Conservation (phyloP, 2,329 filamentous ascomycete species). For the Stagonosporopsis chrysanthemi region DNA sequence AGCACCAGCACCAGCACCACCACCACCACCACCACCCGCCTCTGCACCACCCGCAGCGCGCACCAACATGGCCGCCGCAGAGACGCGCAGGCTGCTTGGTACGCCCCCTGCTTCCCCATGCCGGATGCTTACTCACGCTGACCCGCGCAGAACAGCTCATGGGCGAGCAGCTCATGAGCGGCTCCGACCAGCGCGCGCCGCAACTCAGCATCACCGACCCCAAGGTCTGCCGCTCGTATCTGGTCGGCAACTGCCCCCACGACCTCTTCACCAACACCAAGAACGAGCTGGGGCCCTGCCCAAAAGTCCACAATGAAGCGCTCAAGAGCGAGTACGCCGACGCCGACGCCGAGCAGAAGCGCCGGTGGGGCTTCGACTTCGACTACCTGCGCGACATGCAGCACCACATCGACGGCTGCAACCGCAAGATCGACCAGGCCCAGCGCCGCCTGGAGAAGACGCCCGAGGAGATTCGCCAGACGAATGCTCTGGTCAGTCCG, state of each 20-base stretch:
- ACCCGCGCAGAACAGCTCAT: slow-evolving; percentile 77
- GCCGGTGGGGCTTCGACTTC: slow-evolving; percentile 88
- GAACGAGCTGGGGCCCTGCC: slow-evolving; percentile 90
- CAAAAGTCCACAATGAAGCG: slow-evolving; percentile 85
- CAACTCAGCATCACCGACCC: slow-evolving; percentile 89
- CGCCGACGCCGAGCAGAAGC: slow-evolving; percentile 73
- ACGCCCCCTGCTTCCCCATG: slow-evolving; percentile 35
- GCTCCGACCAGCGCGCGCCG: slow-evolving; percentile 75
- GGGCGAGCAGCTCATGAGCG: slow-evolving; percentile 77
- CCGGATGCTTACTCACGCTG: slow-evolving; percentile 14
- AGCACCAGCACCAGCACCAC: too few relatives aligned
- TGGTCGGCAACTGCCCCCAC: slow-evolving; percentile 93
- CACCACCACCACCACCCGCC: too few relatives aligned
- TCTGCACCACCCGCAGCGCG: neutral
- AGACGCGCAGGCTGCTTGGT: slow-evolving; percentile 95
- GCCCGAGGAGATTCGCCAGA: slow-evolving; percentile 95
- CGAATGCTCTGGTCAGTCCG: slow-evolving; percentile 78
- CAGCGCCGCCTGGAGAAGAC: slow-evolving; percentile 95
- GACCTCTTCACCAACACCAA: slow-evolving; percentile 99
- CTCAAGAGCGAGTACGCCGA: slow-evolving; percentile 88
- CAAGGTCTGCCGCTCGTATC: slow-evolving; percentile 93
- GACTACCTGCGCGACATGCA: slow-evolving; percentile 97
- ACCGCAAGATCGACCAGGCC: slow-evolving; percentile 87
- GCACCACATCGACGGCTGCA: slow-evolving; percentile 97
- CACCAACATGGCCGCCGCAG: slow-evolving; percentile 85